Conservation (phyloP, 2,329 filamentous ascomycete species). For the Colletotrichum shisoi region DNA sequence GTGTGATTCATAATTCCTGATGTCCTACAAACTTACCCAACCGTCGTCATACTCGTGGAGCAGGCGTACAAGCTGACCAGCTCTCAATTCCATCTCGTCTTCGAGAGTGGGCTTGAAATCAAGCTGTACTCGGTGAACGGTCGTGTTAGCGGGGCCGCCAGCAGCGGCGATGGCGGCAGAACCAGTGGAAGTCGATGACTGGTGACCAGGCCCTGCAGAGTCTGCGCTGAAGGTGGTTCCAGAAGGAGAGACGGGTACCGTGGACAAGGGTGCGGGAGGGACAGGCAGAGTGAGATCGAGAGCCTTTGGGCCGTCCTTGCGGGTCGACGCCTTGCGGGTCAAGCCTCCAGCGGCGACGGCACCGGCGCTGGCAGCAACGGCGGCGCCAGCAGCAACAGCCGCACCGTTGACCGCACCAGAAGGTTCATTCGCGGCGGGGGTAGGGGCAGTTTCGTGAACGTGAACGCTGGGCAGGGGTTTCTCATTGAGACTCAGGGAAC, state of each 20-base stretch:
- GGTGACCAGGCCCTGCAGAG: constrained; percentile 59
- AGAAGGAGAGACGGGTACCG: constrained; percentile 65
- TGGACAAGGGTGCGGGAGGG: constrained; percentile 44
- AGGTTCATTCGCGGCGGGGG: constrained; percentile 35
- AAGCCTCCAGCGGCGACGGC: constrained; percentile 52
- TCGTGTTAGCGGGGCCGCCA: constrained; percentile 64
- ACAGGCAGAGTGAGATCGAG: constrained; percentile 63
- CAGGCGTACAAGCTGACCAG: constrained; percentile 85
- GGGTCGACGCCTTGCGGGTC: constrained; percentile 64
- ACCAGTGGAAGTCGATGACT: constrained; percentile 56
- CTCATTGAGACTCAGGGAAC: constrained; percentile 50
- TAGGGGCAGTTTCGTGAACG: constrained; percentile 4
- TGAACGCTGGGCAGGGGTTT: constrained; percentile 36
- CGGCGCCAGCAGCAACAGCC: constrained; percentile 44
- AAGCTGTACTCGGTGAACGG: constrained; percentile 91
- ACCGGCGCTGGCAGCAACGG: constrained; percentile 48
- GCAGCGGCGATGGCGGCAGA: constrained; percentile 69
- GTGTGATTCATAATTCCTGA: not conserved
- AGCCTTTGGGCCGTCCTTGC: constrained; percentile 59
- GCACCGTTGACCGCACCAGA: constrained; percentile 46
- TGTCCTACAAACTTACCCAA: constrained; percentile 72
- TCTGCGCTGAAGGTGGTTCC: constrained; percentile 70
- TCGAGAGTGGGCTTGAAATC: constrained; percentile 93
- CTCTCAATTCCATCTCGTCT: constrained; percentile 83
- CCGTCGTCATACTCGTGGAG: constrained; percentile 98